Base-by-base conservation (phyloP, 495 filamentous ascomycete species). In the Aspergillus sclerotioniger region DNA sequence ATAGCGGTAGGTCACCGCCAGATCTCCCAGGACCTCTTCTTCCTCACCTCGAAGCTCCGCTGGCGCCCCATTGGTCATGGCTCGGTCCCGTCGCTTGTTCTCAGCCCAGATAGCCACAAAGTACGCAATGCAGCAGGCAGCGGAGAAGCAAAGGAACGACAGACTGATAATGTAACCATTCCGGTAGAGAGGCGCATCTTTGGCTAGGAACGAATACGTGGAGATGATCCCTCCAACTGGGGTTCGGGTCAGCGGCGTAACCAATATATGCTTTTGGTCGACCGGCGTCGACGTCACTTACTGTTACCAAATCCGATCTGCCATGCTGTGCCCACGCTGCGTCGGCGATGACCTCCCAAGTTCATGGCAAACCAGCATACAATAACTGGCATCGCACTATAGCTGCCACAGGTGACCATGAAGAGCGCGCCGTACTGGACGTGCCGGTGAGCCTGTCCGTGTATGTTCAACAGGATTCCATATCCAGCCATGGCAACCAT, bases 361-460 rank as follows among this genome's bases (percentile, higher is more conserved):
- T 96, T 96, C 84, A 96, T 96, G 59, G 87, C 88, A 72, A 91
- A 96, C 91, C 92, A 98, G 68, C 91, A 97, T 0, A 95, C 84
- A 37, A 90, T 81, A 10, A 96, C 83, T 0, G 91, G 91, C 84
- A 93, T 89, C 8, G 90, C 88, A 51, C 82, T 80, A 64, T 89
- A 90, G 31, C 71, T 71, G 52, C 83, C 83, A 31, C 71, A 65
- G 5, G 86, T 85, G 56, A 90, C 78, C 33, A 96, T 69, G 71
- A 91, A 91, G 15, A 96, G 76, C 1, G 85, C 90, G 0, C 73
- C 84, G 62, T 95, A 96, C 69, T 90, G 76, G 35, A 88, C 71
- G 16, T 80, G 58, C 2, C 69, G 67, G 56, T 88, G 78, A 21
- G 77, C 65, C 44, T 80, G 75, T 3, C 75, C 74, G 59, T 88